Evolutionary conservation across 371 early-diverging fungal genomes (phyloP), one percentile per base, ranked within the genome.

Genomic region (Mortierella sp.): DNA sequence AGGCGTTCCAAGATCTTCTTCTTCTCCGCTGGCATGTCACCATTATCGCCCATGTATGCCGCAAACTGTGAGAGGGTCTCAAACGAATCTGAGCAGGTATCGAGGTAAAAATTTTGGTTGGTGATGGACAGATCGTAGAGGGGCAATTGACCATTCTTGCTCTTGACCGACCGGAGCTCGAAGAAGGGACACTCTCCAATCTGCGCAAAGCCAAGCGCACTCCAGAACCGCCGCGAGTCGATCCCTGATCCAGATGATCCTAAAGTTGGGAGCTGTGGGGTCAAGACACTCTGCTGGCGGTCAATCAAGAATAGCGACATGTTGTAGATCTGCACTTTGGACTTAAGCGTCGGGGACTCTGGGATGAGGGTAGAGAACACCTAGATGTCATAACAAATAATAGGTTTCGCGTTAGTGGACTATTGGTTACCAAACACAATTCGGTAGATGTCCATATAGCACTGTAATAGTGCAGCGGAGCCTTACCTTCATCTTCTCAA

Each of bases 31-130:
- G 80, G 84, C 84, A 82, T 79, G 24, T 82, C 81, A 4, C 76
- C 81, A 71, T 85, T 81, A 48, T 84, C 89, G 16, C 72, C 87
- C 63, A 88, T 51, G 48, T 84, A 88, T 0, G 77, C 76, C 5
- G 88, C 79, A 2, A 97, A 81, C 46, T 88, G 88, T 32, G 93
- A 77, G 43, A 96, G 76, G 0, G 95, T 92, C 78, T 94, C 92
- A 75, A 95, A 91, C 0, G 96, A 92, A 80, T 97, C 97, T 0
- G 95, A 92, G 72, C 96, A 96, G 0, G 93, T 93, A 76, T 96
- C 94, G 6, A 96, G 79, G 16, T 89, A 89, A 27, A 96, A 78
- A 6, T 91, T 89, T 68, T 93, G 92, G 75, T 95, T 93, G 6
- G 92, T 91, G 24, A 96, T 84, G 71, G 88, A 87, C 7, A 95